A percentile compares a stretch with the other conserved stretches of the same genome.
These are phyloP conservation scores for Diplodia mutila DNA, from an alignment of 2,329 filamentous ascomycete species.

Conservation along the genomic window DNA sequence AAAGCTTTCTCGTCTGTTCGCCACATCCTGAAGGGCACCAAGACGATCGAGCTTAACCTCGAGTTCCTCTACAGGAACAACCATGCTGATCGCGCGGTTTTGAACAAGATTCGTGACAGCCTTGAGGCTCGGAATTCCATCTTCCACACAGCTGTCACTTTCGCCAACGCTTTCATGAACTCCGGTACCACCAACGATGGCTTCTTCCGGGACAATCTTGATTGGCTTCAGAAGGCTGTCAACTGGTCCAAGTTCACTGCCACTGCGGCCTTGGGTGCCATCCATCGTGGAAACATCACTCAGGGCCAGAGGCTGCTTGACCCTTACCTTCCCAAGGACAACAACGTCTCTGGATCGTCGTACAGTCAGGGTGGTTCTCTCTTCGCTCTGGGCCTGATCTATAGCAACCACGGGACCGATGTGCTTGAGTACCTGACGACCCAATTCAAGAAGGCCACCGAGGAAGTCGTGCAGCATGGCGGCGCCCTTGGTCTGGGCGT, in stretches of 20 bases:
- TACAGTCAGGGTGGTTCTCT: slow-evolving; percentile 96
- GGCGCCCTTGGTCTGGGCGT: slow-evolving; percentile 94
- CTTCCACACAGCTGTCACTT: slow-evolving; percentile 95
- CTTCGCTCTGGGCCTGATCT: slow-evolving; percentile 93
- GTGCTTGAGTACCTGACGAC: slow-evolving; percentile 79
- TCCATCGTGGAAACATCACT: slow-evolving; percentile 91
- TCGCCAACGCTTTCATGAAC: slow-evolving; percentile 99
- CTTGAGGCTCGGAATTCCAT: slow-evolving; percentile 96
- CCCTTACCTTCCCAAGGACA: slow-evolving; percentile 85
- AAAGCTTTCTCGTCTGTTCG: slow-evolving; percentile 62
- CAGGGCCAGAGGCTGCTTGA: slow-evolving; percentile 93
- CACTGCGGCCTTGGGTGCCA: slow-evolving; percentile 92
- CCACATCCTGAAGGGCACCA: slow-evolving; percentile 78
- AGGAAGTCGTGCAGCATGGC: slow-evolving; percentile 96
- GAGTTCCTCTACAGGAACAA: slow-evolving; percentile 97
- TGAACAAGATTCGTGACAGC: slow-evolving; percentile 96
- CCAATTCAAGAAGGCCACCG: slow-evolving; percentile 74
- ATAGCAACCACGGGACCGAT: slow-evolving; percentile 94
- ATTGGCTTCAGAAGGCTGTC: slow-evolving; percentile 97
- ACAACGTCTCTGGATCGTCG: slow-evolving; percentile 77
- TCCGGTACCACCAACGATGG: slow-evolving; percentile 97
- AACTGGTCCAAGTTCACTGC: slow-evolving; percentile 99
- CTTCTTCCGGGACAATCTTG: slow-evolving; percentile 96
- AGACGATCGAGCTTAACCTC: slow-evolving; percentile 90
- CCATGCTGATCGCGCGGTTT: slow-evolving; percentile 84